phyloP scores from a whole-genome alignment of 208 protist genomes.

The Leishmania arabica region DNA sequence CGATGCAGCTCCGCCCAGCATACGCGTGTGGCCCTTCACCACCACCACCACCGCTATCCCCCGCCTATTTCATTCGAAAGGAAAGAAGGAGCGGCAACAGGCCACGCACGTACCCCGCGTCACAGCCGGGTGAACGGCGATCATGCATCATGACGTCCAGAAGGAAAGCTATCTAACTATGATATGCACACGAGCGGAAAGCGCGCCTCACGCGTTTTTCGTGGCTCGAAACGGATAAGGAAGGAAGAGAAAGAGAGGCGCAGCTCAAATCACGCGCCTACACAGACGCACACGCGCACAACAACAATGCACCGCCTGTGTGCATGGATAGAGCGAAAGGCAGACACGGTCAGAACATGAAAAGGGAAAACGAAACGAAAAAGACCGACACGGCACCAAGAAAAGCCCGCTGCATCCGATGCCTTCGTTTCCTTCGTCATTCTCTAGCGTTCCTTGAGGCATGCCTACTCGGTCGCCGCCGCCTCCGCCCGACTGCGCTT shows the following conservation, averaged over 20 bases:
- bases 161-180: no score
- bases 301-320: not conserved
- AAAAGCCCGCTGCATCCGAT: not conserved
- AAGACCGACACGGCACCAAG: not conserved
- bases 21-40: not conserved
- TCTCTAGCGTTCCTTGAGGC: not conserved
- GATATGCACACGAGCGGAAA: not conserved
- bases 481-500: conserved; percentile 27
- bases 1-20: not conserved
- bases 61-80: not conserved
- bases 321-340: not conserved
- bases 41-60: not conserved
- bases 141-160: not conserved
- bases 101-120: not conserved
- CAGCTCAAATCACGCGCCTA: not conserved
- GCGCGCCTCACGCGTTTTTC: not conserved
- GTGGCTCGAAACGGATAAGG: not conserved
- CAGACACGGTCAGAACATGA: not conserved
- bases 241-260: not conserved
- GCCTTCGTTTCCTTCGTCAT: not conserved
- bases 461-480: not conserved
- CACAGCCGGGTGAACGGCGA: not conserved
- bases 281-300: not conserved
- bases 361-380: not conserved
- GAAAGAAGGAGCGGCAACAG: not conserved